These are phyloP conservation scores for Hymenoscyphus fraxineus DNA, from an alignment of 2,329 filamentous ascomycete species.

Conservation along the genomic window DNA sequence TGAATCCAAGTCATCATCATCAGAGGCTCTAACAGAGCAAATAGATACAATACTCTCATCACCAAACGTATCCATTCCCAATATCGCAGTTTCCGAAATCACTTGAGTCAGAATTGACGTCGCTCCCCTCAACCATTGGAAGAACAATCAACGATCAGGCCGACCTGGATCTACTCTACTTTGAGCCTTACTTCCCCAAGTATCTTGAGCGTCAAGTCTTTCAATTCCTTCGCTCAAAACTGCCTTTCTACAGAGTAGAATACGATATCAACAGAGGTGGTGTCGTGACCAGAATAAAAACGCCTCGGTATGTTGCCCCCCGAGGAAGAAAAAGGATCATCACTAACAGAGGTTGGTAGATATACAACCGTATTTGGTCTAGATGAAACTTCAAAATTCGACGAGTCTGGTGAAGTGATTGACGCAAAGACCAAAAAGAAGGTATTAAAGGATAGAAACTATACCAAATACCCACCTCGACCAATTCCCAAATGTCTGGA, in stretches of 20 bases:
- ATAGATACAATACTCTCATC: constrained; percentile 33
- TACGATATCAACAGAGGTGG: constrained; percentile 68
- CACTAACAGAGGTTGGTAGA: constrained; percentile 34
- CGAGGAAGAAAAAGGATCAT: neutral
- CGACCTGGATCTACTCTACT: constrained; percentile 71
- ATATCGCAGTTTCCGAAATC: constrained; percentile 43
- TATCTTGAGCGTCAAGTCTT: constrained; percentile 58
- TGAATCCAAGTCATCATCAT: neutral
- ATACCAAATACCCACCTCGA: constrained; percentile 55
- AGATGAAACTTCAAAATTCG: constrained; percentile 61
- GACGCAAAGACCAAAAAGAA: constrained; percentile 42
- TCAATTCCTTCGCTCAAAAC: constrained; percentile 63
- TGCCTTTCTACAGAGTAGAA: constrained; percentile 73
- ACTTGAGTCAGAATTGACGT: constrained; percentile 40
- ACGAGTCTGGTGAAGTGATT: constrained; percentile 40
- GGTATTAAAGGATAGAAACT: constrained; percentile 50
- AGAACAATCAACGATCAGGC: constrained; percentile 61
- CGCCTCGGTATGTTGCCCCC: constrained; percentile 41
- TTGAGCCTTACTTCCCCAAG: constrained; percentile 65
- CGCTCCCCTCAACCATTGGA: constrained; percentile 50
- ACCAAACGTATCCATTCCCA: constrained; percentile 48
- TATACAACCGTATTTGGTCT: constrained; percentile 57
- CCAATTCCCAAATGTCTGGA: constrained; percentile 70
- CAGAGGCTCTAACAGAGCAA: neutral
- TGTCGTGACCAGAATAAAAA: constrained; percentile 57